Percentiles rank a stretch among this genome's conserved stretches.
Evolutionary conservation across 768 basidiomycete species (phyloP).

Genomic region (Auriscalpium microsporum): DNA sequence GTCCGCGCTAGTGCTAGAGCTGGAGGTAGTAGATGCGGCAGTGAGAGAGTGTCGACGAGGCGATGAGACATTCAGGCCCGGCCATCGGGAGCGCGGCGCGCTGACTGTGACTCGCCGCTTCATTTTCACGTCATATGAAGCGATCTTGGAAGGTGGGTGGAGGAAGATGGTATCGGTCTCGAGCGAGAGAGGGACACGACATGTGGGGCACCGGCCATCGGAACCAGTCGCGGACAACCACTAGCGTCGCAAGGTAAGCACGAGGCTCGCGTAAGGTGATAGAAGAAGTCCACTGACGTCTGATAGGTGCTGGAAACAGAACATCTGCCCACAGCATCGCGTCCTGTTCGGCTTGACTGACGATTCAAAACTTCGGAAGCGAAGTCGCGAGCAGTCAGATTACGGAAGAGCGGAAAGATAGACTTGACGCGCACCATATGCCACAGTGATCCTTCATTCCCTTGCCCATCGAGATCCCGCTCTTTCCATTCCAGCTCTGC

Average conservation of each 20-base stretch:
- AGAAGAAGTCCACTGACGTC: slow-evolving; percentile 7
- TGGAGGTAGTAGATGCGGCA: background rate
- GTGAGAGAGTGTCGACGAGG: background rate
- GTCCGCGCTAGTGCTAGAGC: slow-evolving; percentile 9
- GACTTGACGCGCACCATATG: slow-evolving; percentile 10
- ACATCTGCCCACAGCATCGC: slow-evolving; percentile 14
- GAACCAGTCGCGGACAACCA: slow-evolving; percentile 10
- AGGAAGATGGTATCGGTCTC: slow-evolving; percentile 13
- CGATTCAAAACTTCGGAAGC: slow-evolving; percentile 9
- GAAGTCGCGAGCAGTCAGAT: background rate
- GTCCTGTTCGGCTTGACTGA: slow-evolving; percentile 15
- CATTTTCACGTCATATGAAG: background rate
- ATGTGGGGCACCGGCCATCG: slow-evolving; percentile 16
- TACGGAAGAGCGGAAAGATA: background rate
- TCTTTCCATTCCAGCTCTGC: slow-evolving; percentile 12
- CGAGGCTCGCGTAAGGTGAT: background rate
- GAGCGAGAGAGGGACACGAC: slow-evolving; percentile 11
- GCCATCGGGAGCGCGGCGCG: background rate
- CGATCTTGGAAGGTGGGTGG: slow-evolving; percentile 8
- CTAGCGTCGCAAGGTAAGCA: slow-evolving; percentile 1
- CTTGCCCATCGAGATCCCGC: slow-evolving; percentile 5
- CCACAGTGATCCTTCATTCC: slow-evolving; percentile 14
- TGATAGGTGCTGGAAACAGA: slow-evolving; percentile 16
- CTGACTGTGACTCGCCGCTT: background rate
- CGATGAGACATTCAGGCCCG: background rate